Base-by-base conservation (phyloP, 2,329 filamentous ascomycete genomes). In the Pseudogymnoascus sp. region DNA sequence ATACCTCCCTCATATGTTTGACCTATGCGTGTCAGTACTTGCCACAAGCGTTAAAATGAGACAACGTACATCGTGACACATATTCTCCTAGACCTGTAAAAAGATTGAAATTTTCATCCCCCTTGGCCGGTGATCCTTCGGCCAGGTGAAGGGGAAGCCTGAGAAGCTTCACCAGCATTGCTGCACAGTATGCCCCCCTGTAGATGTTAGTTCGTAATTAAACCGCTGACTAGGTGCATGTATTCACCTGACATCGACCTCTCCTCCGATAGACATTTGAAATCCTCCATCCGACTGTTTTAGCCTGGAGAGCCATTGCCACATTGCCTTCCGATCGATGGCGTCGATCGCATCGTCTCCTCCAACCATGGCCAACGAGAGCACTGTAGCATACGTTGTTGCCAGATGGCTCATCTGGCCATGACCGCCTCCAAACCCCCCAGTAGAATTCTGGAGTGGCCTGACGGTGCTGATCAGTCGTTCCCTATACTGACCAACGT, bases 1-100 rank as follows among this genome's bases (percentile, higher is more conserved):
- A 99, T 92, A 59, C 94, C 94, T 66, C 94, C 94, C 78, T 99
- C 94, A 75, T 89, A 97, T 10, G 91, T 95, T 81, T 97, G 93
- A 73, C 90, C 89, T 91, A 66, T 49, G 23, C 16, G 12, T 4
- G 16, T 29, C 14, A 55, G 43, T 31, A 38, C 19, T 21, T 26
- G 37, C 52, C 19, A 59, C 58, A 29, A 16, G 21, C 21, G 23
- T 26, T 35, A 61, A 29, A 23, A 33, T n/a, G 60, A 35, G 23
- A 58, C 16, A 67, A 82, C 85, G 78, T 82, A 88, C 93, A 97
- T 76, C 83, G 80, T 45, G 86, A 84, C 58, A 97, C 81, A 81
- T 92, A 97, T 70, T 91, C 85, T 26, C 85, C 87, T 29, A 97
- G 83, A 31, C 85, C 83, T 64, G 87, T 86, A 62, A 88, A 83